Conservation (phyloP, 176 grass and related monocot genomes). For the Ensete ventricosum region DNA sequence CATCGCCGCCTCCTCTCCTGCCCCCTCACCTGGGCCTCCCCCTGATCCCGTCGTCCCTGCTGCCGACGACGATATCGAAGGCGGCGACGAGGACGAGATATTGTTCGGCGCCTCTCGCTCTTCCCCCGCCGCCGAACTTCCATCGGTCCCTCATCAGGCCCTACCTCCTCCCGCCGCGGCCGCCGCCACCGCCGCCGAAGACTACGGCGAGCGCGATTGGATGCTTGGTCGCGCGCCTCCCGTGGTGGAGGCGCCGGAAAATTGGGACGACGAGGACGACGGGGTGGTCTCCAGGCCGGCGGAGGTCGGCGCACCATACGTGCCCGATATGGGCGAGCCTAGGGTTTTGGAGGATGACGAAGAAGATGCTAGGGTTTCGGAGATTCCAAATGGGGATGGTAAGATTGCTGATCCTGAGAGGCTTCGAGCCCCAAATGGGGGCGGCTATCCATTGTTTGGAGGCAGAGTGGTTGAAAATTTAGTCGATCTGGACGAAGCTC, state of each 20-base stretch:
- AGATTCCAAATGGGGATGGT: not conserved
- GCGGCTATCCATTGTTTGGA: not conserved
- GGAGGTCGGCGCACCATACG: not conserved
- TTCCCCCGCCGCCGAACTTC: not conserved
- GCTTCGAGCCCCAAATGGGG: not conserved
- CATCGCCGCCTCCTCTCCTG: conserved; percentile 3
- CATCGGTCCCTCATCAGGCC: conserved; percentile 6
- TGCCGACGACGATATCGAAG: not conserved
- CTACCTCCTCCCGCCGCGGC: conserved; percentile 11
- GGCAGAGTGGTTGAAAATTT: not conserved
- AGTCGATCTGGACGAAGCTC: conserved; percentile 28
- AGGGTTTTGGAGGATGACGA: conserved; percentile 28
- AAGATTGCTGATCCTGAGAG: not conserved
- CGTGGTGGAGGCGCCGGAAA: conserved; percentile 40
- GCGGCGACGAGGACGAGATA: not conserved
- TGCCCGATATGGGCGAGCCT: conserved; percentile 3
- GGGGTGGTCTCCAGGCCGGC: not conserved
- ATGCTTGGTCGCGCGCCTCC: conserved; percentile 42
- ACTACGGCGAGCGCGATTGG: conserved; percentile 53
- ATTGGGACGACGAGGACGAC: conserved; percentile 60
- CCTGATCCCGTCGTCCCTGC: not conserved
- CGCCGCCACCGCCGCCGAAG: not conserved
- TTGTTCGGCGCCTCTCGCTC: not conserved
- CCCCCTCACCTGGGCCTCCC: not conserved
- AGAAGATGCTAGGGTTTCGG: conserved; percentile 14